Evolutionary conservation across 202 grass and related monocot species (phyloP).

Genomic region (Bolboschoenoplectus hybrid): DNA sequence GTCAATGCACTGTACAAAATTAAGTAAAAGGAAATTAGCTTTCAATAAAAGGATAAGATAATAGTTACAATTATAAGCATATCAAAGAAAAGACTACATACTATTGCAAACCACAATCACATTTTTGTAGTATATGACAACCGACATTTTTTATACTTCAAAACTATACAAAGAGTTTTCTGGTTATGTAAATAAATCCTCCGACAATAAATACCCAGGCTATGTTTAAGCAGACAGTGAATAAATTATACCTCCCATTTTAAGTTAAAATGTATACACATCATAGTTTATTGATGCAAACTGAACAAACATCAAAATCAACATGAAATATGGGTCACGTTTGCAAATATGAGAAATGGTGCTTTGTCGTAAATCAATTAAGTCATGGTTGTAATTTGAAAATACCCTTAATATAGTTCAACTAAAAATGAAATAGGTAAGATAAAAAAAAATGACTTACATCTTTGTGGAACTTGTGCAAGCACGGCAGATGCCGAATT

Average conservation of each 20-base stretch:
- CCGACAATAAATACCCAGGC: background rate
- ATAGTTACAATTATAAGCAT: background rate
- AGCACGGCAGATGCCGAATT: conserved; percentile 82
- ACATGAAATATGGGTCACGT: background rate
- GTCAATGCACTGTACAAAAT: conserved; percentile 70
- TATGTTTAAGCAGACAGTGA: background rate
- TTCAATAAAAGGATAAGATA: background rate
- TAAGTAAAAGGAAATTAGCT: conserved; percentile 27
- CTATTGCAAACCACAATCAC: background rate
- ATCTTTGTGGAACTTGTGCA: conserved; percentile 94
- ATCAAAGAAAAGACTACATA: background rate
- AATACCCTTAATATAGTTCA: conserved; percentile 2
- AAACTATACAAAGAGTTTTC: background rate
- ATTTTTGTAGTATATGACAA: conserved; percentile 5
- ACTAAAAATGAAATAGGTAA: conserved; percentile 6
- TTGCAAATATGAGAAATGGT: background rate
- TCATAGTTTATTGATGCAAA: background rate
- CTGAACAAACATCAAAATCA: background rate
- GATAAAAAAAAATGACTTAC: conserved; percentile 39
- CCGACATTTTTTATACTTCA: background rate
- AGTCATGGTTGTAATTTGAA: background rate
- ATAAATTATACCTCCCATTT: background rate
- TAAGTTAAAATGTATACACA: background rate
- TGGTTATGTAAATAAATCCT: background rate
- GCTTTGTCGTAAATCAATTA: conserved; percentile 4